Conservation (phyloP, 768 basidiomycete genomes). For the Tephrocybe rancida region DNA sequence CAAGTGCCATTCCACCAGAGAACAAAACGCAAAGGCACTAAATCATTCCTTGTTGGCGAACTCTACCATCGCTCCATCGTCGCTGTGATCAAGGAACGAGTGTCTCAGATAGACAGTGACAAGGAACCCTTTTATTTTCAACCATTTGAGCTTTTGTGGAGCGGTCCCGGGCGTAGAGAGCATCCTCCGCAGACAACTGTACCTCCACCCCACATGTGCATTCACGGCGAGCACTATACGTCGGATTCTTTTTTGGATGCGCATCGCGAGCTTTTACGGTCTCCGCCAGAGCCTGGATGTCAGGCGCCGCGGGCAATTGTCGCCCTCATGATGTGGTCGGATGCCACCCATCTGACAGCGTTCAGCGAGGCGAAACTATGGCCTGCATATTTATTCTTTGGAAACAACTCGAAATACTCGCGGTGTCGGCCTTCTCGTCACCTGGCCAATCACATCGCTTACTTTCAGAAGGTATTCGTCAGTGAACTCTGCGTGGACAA, state of each 20-base stretch:
- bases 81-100: too few relatives aligned
- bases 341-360: conserved; percentile 28
- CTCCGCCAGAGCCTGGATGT: conserved; percentile 6
- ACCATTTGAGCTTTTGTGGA: conserved; percentile 20
- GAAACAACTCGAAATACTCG: conserved; percentile 35
- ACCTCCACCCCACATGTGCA: neutral
- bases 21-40: too few relatives aligned
- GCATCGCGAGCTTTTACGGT: conserved; percentile 3
- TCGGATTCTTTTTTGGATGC: conserved; percentile 12
- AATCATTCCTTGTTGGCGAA: too few relatives aligned
- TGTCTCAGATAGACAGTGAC: too few relatives aligned
- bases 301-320: conserved; percentile 12
- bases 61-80: conserved; percentile 15
- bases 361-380: conserved; percentile 30
- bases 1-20: too few relatives aligned
- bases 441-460: conserved; percentile 29
- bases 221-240: conserved; percentile 20
- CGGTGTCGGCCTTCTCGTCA: conserved; percentile 19
- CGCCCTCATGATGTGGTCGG: conserved; percentile 27
- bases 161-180: too few relatives aligned
- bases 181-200: too few relatives aligned
- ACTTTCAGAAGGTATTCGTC: conserved; percentile 25
- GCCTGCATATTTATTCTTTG: conserved; percentile 36
- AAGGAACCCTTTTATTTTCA: neutral
- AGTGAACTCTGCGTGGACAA: conserved; percentile 23